These are phyloP conservation scores for Mitragyna speciosa DNA, from an alignment of 257 asterid genomes.

Conservation along the genomic window DNA sequence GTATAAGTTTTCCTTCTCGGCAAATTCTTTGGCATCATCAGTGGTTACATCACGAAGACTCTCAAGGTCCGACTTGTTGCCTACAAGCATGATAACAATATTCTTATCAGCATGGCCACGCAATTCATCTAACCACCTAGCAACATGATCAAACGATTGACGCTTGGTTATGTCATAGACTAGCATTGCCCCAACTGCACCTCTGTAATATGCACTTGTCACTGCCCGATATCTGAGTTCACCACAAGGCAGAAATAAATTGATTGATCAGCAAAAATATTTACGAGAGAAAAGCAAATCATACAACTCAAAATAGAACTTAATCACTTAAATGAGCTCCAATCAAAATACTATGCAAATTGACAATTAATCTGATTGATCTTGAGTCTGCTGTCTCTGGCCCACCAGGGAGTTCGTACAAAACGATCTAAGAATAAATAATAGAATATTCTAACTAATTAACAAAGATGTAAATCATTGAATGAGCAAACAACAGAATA, in stretches of 20 bases:
- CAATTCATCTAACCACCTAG: slow-evolving; percentile 81
- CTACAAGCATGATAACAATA: slow-evolving; percentile 76
- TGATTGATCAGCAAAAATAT: neutral
- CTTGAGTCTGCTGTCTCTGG: neutral
- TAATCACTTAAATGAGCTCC: too few relatives aligned
- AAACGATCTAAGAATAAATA: neutral
- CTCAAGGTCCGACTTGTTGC: slow-evolving; percentile 83
- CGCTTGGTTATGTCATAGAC: slow-evolving; percentile 82
- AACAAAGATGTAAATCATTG: neutral
- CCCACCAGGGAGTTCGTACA: neutral
- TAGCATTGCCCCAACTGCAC: slow-evolving; percentile 93
- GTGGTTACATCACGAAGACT: slow-evolving; percentile 59
- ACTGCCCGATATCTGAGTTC: slow-evolving; percentile 81
- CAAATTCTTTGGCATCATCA: slow-evolving; percentile 84
- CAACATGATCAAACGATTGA: slow-evolving; percentile 71
- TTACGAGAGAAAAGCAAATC: too few relatives aligned
- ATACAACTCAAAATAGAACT: neutral
- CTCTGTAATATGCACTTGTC: slow-evolving; percentile 90
- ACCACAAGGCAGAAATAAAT: slow-evolving; percentile 17
- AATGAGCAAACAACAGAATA: neutral
- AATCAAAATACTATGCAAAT: too few relatives aligned
- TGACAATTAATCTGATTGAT: neutral
- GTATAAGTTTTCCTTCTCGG: slow-evolving; percentile 75
- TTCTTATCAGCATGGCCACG: slow-evolving; percentile 82
- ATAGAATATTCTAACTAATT: neutral